Evolutionary conservation across 306 rosid genomes (phyloP), one percentile per base, ranked within the genome.

Genomic region (Prunus salicina): DNA sequence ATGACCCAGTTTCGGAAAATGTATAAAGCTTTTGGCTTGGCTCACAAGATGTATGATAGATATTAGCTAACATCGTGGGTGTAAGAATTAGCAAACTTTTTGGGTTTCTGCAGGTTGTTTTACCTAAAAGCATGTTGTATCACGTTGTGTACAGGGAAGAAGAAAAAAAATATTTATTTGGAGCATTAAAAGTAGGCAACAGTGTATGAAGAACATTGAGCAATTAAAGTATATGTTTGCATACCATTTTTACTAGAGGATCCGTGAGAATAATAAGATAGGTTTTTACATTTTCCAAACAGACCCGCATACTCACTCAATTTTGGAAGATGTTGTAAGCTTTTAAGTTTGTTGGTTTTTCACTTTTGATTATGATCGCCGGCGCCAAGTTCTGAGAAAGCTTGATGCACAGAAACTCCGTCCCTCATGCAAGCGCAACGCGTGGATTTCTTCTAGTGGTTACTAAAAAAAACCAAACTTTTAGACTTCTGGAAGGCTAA

Each of bases 21-120:
- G 90, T 86, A 3, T 86, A 74, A 87, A 10, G 15, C 46, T 24
- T 25, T 69, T 34, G 2, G 27, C 22, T 25, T 62, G 43, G 55
- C 64, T 60, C 46, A 28, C 38, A 18, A 64, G 6, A 13, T 49
- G 76, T 43, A 72, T 2, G 10, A 16, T 62, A 28, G 10, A 10
- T 62, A 28, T 22, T 6, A 64, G 53, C 18, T 34, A 27, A 20
- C 71, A 51, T 74, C 12, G 20, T 4, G 11, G 20, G 10, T 20
- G 20, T 63, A 53, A 49, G 63, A 45, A 32, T 45, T 24, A 63
- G 41, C 28, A 9, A 47, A 43, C 71, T 4, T 16, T 11, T 18
- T 68, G 11, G 8, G 20, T 56, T 25, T 60, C 32, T 70, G 55
- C 7, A 0, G 66, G 50, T 25, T 52, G 8, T 34, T 50, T 65